Evolutionary conservation across 306 rosid genomes (phyloP).

Genomic region (Prunus campanulata): DNA sequence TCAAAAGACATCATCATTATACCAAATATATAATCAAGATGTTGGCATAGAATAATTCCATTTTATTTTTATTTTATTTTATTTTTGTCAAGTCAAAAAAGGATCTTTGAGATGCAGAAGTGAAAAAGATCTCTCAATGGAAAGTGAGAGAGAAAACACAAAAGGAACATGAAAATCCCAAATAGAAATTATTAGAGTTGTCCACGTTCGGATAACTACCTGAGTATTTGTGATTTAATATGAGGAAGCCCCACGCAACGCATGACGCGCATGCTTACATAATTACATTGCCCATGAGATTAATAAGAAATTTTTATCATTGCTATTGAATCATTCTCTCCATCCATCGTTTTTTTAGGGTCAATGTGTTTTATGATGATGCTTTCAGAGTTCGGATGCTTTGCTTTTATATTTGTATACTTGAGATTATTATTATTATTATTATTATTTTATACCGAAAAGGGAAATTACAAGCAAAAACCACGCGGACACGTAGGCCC

Average conservation of each 20-base stretch:
- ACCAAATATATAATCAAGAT: slow-evolving; percentile 26
- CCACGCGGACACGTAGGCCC: no score
- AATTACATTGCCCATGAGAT: slow-evolving; percentile 9
- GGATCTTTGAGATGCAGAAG: slow-evolving; percentile 20
- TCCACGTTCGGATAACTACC: slow-evolving; percentile 5
- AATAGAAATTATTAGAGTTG: slow-evolving; percentile 4
- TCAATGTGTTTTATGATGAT: slow-evolving; percentile 11
- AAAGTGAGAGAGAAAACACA: slow-evolving; percentile 24
- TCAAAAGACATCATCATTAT: slow-evolving; percentile 17
- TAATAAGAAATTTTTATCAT: neutral
- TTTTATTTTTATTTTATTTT: neutral
- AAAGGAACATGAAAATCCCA: slow-evolving; percentile 10
- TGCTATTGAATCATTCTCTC: neutral
- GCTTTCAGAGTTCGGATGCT: neutral
- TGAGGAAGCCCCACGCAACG: slow-evolving; percentile 22
- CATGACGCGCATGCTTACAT: slow-evolving; percentile 45
- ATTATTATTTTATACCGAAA: no score
- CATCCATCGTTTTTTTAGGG: neutral
- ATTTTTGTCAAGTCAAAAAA: slow-evolving; percentile 9
- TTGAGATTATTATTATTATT: neutral
- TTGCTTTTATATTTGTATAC: neutral
- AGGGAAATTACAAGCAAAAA: no score
- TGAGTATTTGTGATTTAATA: slow-evolving; percentile 14
- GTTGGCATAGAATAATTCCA: slow-evolving; percentile 20
- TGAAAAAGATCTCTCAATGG: slow-evolving; percentile 24